These are phyloP conservation scores for Ustilaginoidea virens DNA, from an alignment of 2,329 filamentous ascomycete genomes.

Conservation along the genomic window DNA sequence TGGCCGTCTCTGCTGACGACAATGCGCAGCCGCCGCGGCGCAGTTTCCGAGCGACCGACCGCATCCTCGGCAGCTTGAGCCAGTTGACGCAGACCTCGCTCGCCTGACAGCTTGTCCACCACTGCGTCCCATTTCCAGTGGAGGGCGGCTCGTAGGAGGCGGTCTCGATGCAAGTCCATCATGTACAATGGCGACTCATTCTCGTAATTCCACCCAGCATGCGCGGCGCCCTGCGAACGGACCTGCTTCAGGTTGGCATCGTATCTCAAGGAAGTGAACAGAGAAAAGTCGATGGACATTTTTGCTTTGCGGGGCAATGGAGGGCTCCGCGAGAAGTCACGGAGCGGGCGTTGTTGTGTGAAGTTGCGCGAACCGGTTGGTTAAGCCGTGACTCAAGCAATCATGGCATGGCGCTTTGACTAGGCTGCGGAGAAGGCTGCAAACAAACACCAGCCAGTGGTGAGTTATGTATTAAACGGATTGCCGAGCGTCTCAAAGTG, in stretches of 20 bases:
- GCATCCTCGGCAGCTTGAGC: constrained; percentile 15
- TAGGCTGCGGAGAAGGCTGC: too few relatives aligned
- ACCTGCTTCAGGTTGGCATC: constrained; percentile 40
- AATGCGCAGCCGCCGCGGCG: constrained; percentile 36
- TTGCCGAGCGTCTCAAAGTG: too few relatives aligned
- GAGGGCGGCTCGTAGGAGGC: constrained; percentile 49
- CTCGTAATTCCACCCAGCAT: constrained; percentile 36
- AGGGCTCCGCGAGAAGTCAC: too few relatives aligned
- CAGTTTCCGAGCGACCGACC: constrained; percentile 18
- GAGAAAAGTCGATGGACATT: constrained; percentile 33
- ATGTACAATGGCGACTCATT: constrained; percentile 58
- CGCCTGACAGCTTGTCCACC: constrained; percentile 26
- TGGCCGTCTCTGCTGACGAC: constrained; percentile 33
- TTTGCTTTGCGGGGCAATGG: too few relatives aligned
- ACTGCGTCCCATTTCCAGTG: constrained; percentile 40
- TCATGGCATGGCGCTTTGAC: too few relatives aligned
- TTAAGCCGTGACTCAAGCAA: too few relatives aligned
- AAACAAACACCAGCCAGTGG: too few relatives aligned
- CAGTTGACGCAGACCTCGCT: constrained; percentile 28
- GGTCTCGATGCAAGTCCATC: constrained; percentile 61
- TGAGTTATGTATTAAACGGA: too few relatives aligned
- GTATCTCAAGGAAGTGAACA: constrained; percentile 61
- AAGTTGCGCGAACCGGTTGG: too few relatives aligned
- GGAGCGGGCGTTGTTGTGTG: not conserved
- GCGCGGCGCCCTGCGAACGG: constrained; percentile 19